phyloP scores from a whole-genome alignment of 805 yeast genomes.

The Spathaspora hagerdaliae region DNA sequence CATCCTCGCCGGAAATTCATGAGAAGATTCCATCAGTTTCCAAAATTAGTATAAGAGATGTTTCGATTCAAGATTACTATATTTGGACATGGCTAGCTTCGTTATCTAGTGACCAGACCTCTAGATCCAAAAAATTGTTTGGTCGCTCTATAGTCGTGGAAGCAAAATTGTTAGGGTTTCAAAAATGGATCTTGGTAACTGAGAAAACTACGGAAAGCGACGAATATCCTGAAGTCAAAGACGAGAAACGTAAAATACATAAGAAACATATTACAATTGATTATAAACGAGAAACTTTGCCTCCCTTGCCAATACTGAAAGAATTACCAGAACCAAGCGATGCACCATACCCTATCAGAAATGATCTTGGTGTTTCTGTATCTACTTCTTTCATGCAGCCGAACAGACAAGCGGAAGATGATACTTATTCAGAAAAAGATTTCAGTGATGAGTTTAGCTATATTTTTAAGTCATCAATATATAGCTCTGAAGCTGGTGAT shows the following conservation, averaged over 20 bases:
- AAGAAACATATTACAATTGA: not conserved
- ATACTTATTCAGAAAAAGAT: not conserved
- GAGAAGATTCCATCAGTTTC: constrained; percentile 35
- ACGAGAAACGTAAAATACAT: constrained; percentile 2
- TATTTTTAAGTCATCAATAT: constrained; percentile 1
- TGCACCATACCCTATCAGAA: too few species aligned
- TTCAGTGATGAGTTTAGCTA: constrained; percentile 7
- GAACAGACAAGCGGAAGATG: not conserved
- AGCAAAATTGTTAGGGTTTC: constrained; percentile 73
- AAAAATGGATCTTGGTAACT: constrained; percentile 74
- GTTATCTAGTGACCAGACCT: constrained; percentile 69
- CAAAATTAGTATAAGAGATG: constrained; percentile 45
- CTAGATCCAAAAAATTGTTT: constrained; percentile 59
- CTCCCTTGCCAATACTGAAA: not conserved
- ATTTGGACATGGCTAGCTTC: constrained; percentile 91
- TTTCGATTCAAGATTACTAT: constrained; percentile 79
- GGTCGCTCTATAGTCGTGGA: constrained; percentile 82
- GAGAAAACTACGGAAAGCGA: constrained; percentile 51
- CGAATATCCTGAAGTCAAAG: constrained; percentile 19
- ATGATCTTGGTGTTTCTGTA: too few species aligned
- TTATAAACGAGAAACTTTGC: not conserved
- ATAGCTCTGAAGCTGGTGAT: not conserved
- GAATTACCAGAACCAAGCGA: too few species aligned
- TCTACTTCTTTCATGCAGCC: too few species aligned
- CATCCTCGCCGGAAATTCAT: constrained; percentile 12